Base-by-base conservation (phyloP, 805 yeast species). In the Yarrowia divulgata region DNA sequence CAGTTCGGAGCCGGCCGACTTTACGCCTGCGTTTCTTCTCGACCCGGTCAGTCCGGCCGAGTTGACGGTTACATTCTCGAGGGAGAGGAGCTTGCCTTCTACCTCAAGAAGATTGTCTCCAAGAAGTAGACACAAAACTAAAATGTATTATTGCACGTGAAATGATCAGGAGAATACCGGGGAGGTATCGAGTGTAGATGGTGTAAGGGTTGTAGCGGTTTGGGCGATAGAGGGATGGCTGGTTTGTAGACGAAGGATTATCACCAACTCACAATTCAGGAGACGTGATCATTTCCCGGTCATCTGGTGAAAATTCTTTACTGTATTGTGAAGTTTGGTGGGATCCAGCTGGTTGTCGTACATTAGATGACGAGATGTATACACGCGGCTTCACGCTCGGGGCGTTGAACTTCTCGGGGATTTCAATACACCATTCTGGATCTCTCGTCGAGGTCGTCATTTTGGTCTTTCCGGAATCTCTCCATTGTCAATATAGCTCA, bases 1-100 rank as follows among this genome's bases (percentile, higher is more conserved):
- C 99, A 95, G 88, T 95, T 95, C 90, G 89, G 90, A 84, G 93
- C 98, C 79, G 99, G 99, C 88, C 93, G 94, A 87, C 90, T 95
- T 81, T 95, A 95, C 88, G 99, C 99, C 84, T 88, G 87, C 84
- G 92, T 95, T 83, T 93, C 99, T 77, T 95, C 99, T 71, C 93
- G 99, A 89, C 99, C 99, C 84, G 99, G 99, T 85, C 99, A 95
- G 89, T 90, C 97, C 77, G 99, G 99, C 85, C 96, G 99, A 88
- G 90, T 93, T 87, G 99, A 95, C 84, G 99, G 99, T 86, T 95
- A 95, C 96, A 90, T 95, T 86, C 91, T 95, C 84, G 99, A 95
- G 89, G 99, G 99, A 87, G 99, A 95, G 84, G 99, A 95, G 88
- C 92, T 95, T 85, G 98, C 98, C 84, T 95, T 95, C 97, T 95